Evolutionary conservation across 1,284 basidiomycete genomes (phyloP).

Genomic region (Sutorius eximius): DNA sequence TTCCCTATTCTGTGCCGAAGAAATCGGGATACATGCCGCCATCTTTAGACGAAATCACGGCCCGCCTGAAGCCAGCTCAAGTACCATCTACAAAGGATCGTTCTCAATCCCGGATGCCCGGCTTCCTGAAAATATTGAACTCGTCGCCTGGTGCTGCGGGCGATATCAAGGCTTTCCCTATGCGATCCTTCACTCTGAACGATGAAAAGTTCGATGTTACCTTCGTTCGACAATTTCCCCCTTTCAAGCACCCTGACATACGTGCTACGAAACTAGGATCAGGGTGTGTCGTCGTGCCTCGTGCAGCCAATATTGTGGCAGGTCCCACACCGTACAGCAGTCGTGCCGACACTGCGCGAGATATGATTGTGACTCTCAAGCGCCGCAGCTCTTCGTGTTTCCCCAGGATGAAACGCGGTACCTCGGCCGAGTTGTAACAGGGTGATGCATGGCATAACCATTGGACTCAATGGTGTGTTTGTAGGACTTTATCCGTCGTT

Average conservation of each 20-base stretch:
- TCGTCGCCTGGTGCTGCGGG: slow-evolving; percentile 16
- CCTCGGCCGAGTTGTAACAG: slow-evolving; percentile 46
- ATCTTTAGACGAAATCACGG: slow-evolving; percentile 74
- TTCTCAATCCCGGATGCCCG: slow-evolving; percentile 40
- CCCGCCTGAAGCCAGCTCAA: slow-evolving; percentile 44
- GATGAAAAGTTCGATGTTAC: slow-evolving; percentile 4
- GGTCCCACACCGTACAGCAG: slow-evolving; percentile 48
- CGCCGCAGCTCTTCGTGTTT: slow-evolving; percentile 46
- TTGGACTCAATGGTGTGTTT: slow-evolving; percentile 10
- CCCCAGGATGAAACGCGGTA: slow-evolving; percentile 39
- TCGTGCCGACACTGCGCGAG: slow-evolving; percentile 53
- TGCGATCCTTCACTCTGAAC: slow-evolving; percentile 23
- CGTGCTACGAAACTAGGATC: slow-evolving; percentile 46
- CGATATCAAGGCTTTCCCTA: slow-evolving; percentile 43
- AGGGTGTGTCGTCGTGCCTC: slow-evolving; percentile 51
- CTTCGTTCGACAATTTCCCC: not conserved
- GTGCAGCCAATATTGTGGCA: slow-evolving; percentile 43
- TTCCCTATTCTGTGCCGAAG: slow-evolving; percentile 2
- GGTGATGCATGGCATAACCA: slow-evolving; percentile 20
- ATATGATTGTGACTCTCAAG: slow-evolving; percentile 64
- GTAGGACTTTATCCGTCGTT: not conserved
- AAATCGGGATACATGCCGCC: slow-evolving; percentile 44
- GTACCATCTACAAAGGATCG: not conserved
- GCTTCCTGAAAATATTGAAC: slow-evolving; percentile 41
- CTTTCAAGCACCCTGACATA: slow-evolving; percentile 38